These are phyloP conservation scores for Nemania bipapillata DNA, from an alignment of 2,329 filamentous ascomycete genomes.

Conservation along the genomic window DNA sequence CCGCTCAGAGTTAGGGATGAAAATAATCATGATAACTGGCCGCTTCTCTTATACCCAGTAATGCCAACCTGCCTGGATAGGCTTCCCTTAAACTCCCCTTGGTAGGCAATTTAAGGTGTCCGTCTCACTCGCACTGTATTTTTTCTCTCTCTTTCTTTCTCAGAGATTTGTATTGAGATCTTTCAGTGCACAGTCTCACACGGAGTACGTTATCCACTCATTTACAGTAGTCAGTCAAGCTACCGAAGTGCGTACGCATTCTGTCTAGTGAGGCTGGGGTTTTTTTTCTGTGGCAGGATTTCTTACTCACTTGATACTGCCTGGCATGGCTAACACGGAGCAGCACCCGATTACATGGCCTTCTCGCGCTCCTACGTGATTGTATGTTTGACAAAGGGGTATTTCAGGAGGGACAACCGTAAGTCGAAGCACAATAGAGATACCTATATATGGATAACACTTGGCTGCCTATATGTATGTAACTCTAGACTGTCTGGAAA, in stretches of 20 bases:
- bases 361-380: not conserved
- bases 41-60: slow-evolving; percentile 8
- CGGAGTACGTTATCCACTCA: slow-evolving; percentile 13
- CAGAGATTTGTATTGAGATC: slow-evolving; percentile 2
- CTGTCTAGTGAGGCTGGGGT: slow-evolving; percentile 34
- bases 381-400: slow-evolving; percentile 13
- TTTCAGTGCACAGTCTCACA: not conserved
- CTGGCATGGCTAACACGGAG: slow-evolving; percentile 24
- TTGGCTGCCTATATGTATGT: not conserved
- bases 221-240: slow-evolving; percentile 14
- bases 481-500: not conserved
- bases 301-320: slow-evolving; percentile 34
- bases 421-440: not conserved
- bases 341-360: not conserved
- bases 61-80: not conserved
- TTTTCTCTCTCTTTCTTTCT: no score
- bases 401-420: slow-evolving; percentile 9
- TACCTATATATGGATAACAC: not conserved
- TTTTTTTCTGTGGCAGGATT: slow-evolving; percentile 34
- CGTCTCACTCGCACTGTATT: slow-evolving; percentile 21
- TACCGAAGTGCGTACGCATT: slow-evolving; percentile 5
- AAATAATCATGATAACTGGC: not conserved
- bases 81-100: not conserved
- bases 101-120: not conserved
- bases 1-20: not conserved